phyloP scores from a whole-genome alignment of 768 basidiomycete genomes.

The Kwoniella botswanensis region DNA sequence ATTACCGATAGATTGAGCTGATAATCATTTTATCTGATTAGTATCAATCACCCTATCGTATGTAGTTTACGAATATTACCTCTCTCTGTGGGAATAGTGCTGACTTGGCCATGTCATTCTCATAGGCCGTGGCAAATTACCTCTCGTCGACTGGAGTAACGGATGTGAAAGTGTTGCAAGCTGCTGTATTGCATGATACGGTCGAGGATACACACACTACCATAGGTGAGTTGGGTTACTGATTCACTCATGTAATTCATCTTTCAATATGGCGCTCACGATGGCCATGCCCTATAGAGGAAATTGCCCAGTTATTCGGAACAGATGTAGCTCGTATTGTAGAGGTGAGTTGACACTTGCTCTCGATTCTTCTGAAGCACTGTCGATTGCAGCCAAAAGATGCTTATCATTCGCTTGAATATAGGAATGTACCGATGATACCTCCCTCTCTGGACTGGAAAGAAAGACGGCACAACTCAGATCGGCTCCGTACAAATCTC shows the following conservation, averaged over 20 bases:
- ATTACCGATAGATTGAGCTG: not conserved
- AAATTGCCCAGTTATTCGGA: conserved; percentile 53
- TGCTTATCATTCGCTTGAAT: not conserved
- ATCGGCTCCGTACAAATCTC: conserved; percentile 48
- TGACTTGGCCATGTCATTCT: not conserved
- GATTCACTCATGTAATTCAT: not conserved
- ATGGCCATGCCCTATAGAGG: conserved; percentile 23
- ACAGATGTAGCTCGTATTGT: conserved; percentile 55
- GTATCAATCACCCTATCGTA: conserved; percentile 58
- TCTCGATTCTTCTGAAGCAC: not conserved
- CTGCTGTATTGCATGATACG: conserved; percentile 58
- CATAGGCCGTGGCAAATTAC: conserved; percentile 52
- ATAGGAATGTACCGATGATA: conserved; percentile 55
- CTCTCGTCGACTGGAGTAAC: conserved; percentile 53
- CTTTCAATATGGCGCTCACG: not conserved
- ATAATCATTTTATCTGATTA: conserved; percentile 14
- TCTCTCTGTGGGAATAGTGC: not conserved
- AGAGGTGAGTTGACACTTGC: conserved; percentile 30
- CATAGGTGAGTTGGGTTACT: conserved; percentile 28
- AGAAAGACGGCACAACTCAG: conserved; percentile 51
- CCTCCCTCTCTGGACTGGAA: conserved; percentile 36
- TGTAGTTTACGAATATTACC: not conserved
- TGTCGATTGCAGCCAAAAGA: not conserved
- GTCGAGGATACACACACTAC: conserved; percentile 59
- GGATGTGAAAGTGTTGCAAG: conserved; percentile 53